Evolutionary conservation across 2,329 filamentous ascomycete species (phyloP).

Genomic region (Diaporthe citriasiana): DNA sequence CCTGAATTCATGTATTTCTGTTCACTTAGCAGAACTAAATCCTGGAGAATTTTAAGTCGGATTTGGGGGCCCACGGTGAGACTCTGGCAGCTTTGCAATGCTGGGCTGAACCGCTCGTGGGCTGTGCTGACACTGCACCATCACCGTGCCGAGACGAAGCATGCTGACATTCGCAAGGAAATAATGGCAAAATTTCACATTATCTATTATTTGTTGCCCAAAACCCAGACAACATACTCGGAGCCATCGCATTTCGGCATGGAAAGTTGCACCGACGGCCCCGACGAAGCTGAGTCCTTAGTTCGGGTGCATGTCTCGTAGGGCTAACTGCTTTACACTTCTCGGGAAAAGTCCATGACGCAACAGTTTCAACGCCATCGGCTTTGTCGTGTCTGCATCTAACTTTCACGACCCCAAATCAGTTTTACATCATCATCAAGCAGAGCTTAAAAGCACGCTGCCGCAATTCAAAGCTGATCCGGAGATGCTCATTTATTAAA

Average conservation of each 20-base stretch:
- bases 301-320: neutral
- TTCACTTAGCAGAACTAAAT: neutral
- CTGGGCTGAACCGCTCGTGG: neutral
- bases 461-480: neutral
- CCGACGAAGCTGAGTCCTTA: neutral
- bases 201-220: too few species aligned
- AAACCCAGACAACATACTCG: neutral
- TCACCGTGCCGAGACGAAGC: neutral
- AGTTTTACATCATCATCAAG: conserved; percentile 33
- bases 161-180: neutral
- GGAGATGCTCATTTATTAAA: neutral
- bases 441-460: neutral
- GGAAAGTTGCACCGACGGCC: conserved; percentile 21
- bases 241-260: conserved; percentile 7
- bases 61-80: neutral
- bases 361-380: conserved; percentile 31
- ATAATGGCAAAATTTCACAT: too few species aligned
- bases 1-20: neutral
- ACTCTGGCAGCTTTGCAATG: neutral
- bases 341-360: conserved; percentile 38
- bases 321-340: conserved; percentile 20
- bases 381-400: conserved; percentile 23
- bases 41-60: neutral
- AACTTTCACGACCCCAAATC: neutral
- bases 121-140: neutral